phyloP scores from a whole-genome alignment of 2,329 filamentous ascomycete genomes.

The Tolypocladium pustulatum region DNA sequence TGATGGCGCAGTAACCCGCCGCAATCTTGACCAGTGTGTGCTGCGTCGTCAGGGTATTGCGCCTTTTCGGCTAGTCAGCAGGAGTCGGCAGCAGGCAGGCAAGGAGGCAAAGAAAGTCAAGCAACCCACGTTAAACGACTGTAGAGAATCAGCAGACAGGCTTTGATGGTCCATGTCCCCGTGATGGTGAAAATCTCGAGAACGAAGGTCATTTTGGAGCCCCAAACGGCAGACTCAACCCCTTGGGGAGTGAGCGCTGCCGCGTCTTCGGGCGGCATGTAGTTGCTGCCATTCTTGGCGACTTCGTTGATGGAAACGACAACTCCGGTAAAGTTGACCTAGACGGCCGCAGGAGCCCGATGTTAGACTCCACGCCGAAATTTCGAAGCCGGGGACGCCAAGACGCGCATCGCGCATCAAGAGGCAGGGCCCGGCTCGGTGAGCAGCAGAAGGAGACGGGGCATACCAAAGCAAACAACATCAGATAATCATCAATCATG shows the following conservation, averaged over 20 bases:
- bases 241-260: conserved; percentile 32
- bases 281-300: conserved; percentile 32
- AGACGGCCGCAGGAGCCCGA: background rate
- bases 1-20: conserved; percentile 28
- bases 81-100: no score
- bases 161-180: conserved; percentile 42
- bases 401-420: background rate
- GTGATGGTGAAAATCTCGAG: conserved; percentile 41
- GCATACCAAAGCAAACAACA: conserved; percentile 36
- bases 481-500: conserved; percentile 47
- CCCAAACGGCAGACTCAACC: conserved; percentile 30
- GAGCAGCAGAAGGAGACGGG: background rate
- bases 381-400: background rate
- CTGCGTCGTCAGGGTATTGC: conserved; percentile 17
- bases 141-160: conserved; percentile 41
- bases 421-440: background rate
- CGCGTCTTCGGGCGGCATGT: conserved; percentile 24
- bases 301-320: conserved; percentile 32
- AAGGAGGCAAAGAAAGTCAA: background rate
- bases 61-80: conserved; percentile 4
- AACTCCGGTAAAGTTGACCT: conserved; percentile 21
- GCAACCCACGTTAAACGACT: conserved; percentile 35
- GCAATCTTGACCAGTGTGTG: conserved; percentile 30
- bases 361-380: background rate
- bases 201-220: conserved; percentile 44